Conservation (phyloP, 2,329 filamentous ascomycete genomes). For the Nemania serpens region DNA sequence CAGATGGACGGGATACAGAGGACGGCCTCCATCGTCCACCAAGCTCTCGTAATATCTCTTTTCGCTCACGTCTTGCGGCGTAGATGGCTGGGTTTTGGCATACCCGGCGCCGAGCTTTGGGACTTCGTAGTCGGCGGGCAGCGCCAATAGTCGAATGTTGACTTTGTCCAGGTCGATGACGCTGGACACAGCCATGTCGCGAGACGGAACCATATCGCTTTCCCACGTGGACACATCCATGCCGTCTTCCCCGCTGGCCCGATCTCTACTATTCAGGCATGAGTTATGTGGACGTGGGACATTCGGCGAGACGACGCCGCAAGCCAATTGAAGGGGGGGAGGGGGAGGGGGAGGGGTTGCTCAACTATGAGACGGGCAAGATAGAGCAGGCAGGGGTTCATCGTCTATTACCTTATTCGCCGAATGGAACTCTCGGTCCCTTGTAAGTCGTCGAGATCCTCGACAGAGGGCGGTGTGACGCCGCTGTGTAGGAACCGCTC, state of each 20-base stretch:
- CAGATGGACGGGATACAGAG: slow-evolving; percentile 11
- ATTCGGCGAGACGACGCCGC: too few relatives aligned
- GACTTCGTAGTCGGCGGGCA: background rate
- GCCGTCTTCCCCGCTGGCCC: background rate
- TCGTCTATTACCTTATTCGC: slow-evolving; percentile 12
- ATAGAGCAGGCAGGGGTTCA: background rate
- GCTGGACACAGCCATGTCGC: background rate
- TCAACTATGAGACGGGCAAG: background rate
- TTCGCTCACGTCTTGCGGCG: background rate
- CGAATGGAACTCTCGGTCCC: slow-evolving; percentile 9
- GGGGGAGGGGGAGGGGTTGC: too few relatives aligned
- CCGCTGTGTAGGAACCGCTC: background rate
- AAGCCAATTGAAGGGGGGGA: too few relatives aligned
- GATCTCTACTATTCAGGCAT: background rate
- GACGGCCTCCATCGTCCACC: slow-evolving; percentile 7
- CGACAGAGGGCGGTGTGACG: background rate
- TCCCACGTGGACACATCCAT: too few relatives aligned
- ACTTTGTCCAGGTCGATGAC: slow-evolving; percentile 7
- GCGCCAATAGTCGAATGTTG: background rate
- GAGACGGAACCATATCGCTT: background rate
- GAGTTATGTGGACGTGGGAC: too few relatives aligned
- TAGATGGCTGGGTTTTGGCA: too few relatives aligned
- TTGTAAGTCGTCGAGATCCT: slow-evolving; percentile 11
- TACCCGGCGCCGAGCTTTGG: too few relatives aligned
- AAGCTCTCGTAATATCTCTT: background rate